Evolutionary conservation across 768 basidiomycete genomes (phyloP), one percentile per base, ranked within the genome.

Genomic region (Mycena polygramma): DNA sequence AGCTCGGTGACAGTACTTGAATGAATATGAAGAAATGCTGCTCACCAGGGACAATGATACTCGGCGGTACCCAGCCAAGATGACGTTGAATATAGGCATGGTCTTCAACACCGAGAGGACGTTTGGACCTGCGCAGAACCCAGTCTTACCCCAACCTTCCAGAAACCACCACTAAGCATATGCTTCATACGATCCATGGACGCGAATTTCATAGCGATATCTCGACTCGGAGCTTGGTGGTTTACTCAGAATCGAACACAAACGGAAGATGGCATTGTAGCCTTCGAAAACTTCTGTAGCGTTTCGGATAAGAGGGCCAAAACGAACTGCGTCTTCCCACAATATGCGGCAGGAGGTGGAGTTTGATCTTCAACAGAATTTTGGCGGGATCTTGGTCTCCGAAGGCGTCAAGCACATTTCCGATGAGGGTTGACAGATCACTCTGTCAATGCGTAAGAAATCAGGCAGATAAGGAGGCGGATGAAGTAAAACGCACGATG

Each of bases 241-340:
- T n/a, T 85, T 85, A 26, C 77, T 80, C 43, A 76, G 68, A 14
- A 85, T 70, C 15, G 77, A 81, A 41, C 78, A 79, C 2, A 78
- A 20, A 0, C 82, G 75, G 57, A 85, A 84, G 17, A 86, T 73
- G 7, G 76, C 79, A 68, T 86, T 85, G 68, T 71, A 85, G 24
- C 74, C 77, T 63, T 86, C 84, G 63, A 78, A 85, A 0, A 75
- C 60, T 68, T 86, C 84, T 0, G 83, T 85, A 0, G 82, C 76
- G 41, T 72, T 78, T 0, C 75, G 58, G 22, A 83, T 73, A 0
- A 76, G 70, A 0, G 82, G 84, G 13, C 84, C 83, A 73, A 78
- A 80, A 0, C 75, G 63, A 3, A 69, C 69, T 17, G 82, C 75
- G 67, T 84, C 77, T 1, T 78, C n/a, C 59, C 0, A 58, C 9